Base-by-base conservation (phyloP, 768 basidiomycete species). In the Collybiopsis luxurians region DNA sequence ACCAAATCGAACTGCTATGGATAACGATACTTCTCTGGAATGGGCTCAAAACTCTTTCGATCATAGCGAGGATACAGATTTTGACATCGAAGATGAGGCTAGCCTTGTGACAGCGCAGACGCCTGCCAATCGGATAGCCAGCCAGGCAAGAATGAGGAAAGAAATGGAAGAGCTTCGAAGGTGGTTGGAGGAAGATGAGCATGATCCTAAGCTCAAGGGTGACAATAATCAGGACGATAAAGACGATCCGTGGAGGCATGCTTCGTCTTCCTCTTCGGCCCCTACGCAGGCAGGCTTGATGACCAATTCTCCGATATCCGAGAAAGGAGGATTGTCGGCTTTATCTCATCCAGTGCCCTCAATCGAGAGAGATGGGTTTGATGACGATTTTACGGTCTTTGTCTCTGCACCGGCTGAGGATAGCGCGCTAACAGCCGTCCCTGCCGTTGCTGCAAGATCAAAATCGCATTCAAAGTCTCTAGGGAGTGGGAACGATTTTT, bases 341-440 rank as follows among this genome's bases (percentile, higher is more conserved):
- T 23, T 46, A 10, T 21, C 36, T 21, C 40, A 45, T 26, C 13
- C 51, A n/a, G 38, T 12, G 7, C 38, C 36, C 2, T 26, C 36
- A 15, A 45, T 24, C 27, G 39, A 46, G 12, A 55, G 57, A 38
- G 57, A 34, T n/a, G 76, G 76, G 2, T 83, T 93, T 61, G 91
- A 92, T 53, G 91, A 93, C 63, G 88, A 94, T 67, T 94, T 94
- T 64, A 79, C 84, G 2, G 84, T 82, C 27, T 90, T 90, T 60
- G 79, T 90, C 17, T 85, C 86, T 30, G 87, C 86, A n/a, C 81
- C 74, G 45, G 56, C 64, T 27, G 60, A 38, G 28, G 48, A 60
- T n/a, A 34, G 31, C 21, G 28, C 48, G n/a, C 13, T 28, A 12
- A 13, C 30, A 9, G 27, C 3, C 45, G 26, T n/a, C 30, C 45